Percentiles rank a stretch among this genome's conserved stretches.
These are phyloP conservation scores for Ceratocystis variospora DNA, from an alignment of 2,329 filamentous ascomycete genomes.

Conservation along the genomic window DNA sequence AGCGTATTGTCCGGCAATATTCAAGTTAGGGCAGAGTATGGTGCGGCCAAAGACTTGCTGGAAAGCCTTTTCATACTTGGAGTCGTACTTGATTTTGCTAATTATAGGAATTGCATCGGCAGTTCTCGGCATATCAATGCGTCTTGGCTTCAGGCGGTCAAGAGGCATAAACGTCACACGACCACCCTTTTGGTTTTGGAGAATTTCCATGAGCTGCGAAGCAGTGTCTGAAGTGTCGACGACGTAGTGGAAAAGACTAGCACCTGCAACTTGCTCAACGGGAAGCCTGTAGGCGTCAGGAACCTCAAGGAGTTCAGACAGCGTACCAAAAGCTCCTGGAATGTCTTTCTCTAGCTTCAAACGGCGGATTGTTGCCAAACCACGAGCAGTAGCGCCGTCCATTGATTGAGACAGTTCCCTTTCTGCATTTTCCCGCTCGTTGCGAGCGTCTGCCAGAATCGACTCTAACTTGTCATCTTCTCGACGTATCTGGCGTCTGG, in stretches of 20 bases:
- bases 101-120: constrained; percentile 79
- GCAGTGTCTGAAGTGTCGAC: constrained; percentile 86
- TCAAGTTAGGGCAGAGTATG: constrained; percentile 81
- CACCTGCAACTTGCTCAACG: constrained; percentile 83
- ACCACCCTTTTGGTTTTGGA: constrained; percentile 68
- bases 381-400: constrained; percentile 75
- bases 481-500: constrained; percentile 74
- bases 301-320: constrained; percentile 86
- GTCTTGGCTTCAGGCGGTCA: constrained; percentile 59
- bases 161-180: constrained; percentile 91
- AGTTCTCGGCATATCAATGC: constrained; percentile 65
- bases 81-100: constrained; percentile 68
- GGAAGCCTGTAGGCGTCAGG: constrained; percentile 73
- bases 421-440: constrained; percentile 67
- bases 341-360: constrained; percentile 69
- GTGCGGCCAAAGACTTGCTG: constrained; percentile 92
- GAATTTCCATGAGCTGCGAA: constrained; percentile 61
- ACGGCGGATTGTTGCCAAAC: constrained; percentile 72
- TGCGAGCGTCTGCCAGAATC: constrained; percentile 58
- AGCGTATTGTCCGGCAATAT: constrained; percentile 79
- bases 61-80: constrained; percentile 69
- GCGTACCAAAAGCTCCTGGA: constrained; percentile 76
- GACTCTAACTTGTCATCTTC: constrained; percentile 80
- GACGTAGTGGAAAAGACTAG: constrained; percentile 88
- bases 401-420: constrained; percentile 68